Evolutionary conservation across 495 filamentous ascomycete species (phyloP), one percentile per base, ranked within the genome.

Genomic region (Penicillium egyptiacum): DNA sequence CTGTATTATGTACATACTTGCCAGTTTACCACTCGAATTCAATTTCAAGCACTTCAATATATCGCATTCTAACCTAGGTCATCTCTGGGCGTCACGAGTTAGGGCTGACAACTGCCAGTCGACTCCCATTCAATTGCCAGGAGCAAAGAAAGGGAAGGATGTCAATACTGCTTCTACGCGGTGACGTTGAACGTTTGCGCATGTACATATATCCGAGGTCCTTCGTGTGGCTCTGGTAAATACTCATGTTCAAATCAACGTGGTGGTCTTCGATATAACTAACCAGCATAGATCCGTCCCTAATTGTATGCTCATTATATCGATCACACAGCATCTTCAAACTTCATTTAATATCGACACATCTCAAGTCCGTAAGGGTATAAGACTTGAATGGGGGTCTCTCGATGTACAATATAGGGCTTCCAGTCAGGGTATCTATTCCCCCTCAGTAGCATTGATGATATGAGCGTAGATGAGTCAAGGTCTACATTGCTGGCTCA

Each of bases 1-100:
- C 53, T 65, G 59, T 72, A 66, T 75, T 56, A 68, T 79, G 75
- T 76, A 79, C 63, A 79, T 76, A 76, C 70, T 59, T 64, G 52
- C 66, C 51, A 46, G 56, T 61, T 73, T 64, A 53, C 58, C 42
- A 60, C 64, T 51, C 31, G 45, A 17, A 46, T 46, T 58, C 52
- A 56, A 55, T 41, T 37, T 5, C 31, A 25, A n/a, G 20, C 22
- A 39, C 9, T 40, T 26, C 33, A 19, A 33, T 20, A 20, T 33
- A 16, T 23, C 11, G 20, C 19, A 5, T 43, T 43, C 20, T 22
- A 14, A 43, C 14, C 6, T 43, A 22, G 10, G 5, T 43, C 20
- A 5, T 22, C 11, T 42, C 4, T 37, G 14, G 1, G 7, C 4
- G 14, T 39, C 16, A 39, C 17, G 3, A 17, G n/a, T n/a, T n/a